Percentiles rank a stretch among this genome's conserved stretches.
These are phyloP conservation scores for Zymoseptoria pseudotritici DNA, from an alignment of 2,329 filamentous ascomycete genomes.

Conservation along the genomic window DNA sequence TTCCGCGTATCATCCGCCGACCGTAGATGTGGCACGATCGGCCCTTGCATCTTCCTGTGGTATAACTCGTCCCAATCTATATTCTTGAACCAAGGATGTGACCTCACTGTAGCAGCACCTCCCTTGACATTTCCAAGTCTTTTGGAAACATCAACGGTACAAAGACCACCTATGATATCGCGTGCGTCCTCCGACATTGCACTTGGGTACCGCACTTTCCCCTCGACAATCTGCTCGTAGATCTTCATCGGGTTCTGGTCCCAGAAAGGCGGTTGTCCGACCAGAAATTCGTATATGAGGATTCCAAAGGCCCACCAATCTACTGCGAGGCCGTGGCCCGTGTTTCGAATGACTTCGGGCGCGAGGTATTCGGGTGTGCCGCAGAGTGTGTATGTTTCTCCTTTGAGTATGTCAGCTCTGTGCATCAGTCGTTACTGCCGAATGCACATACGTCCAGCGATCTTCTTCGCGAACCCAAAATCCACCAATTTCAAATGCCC, in stretches of 20 bases:
- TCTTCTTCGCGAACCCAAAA: slow-evolving; percentile 76
- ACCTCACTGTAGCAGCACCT: slow-evolving; percentile 63
- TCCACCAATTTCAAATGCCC: slow-evolving; percentile 78
- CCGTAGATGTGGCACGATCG: slow-evolving; percentile 67
- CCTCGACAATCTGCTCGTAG: slow-evolving; percentile 75
- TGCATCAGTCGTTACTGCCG: slow-evolving; percentile 1
- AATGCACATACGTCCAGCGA: slow-evolving; percentile 49
- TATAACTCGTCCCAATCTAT: slow-evolving; percentile 69
- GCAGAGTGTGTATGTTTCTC: slow-evolving; percentile 75
- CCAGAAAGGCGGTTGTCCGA: slow-evolving; percentile 81
- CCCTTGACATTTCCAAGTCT: slow-evolving; percentile 72
- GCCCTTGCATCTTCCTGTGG: slow-evolving; percentile 56
- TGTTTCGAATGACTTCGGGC: slow-evolving; percentile 77
- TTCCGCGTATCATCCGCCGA: slow-evolving; percentile 70
- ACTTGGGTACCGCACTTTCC: slow-evolving; percentile 65
- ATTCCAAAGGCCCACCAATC: slow-evolving; percentile 88
- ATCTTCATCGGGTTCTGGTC: slow-evolving; percentile 81
- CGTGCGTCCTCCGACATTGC: slow-evolving; percentile 61
- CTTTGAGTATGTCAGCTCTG: slow-evolving; percentile 26
- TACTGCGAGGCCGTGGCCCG: slow-evolving; percentile 64
- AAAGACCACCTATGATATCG: slow-evolving; percentile 68
- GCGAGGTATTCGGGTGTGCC: slow-evolving; percentile 79
- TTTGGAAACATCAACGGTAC: slow-evolving; percentile 70
- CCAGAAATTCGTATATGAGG: slow-evolving; percentile 75
- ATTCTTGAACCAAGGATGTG: slow-evolving; percentile 66